Conservation (phyloP, 169 alveolate genomes). For the Cryptosporidium viatorum region DNA sequence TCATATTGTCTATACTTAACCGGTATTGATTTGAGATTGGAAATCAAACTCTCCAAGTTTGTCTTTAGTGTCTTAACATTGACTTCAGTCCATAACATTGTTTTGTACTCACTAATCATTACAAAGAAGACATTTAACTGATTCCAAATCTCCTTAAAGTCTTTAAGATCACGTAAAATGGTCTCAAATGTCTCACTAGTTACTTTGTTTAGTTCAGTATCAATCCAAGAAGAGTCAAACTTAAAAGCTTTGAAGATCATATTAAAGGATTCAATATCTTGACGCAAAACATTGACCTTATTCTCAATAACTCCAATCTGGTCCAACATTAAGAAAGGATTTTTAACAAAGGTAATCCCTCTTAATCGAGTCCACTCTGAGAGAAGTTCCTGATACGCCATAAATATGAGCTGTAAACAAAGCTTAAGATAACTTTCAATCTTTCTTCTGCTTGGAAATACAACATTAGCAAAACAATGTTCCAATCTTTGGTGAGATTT, state of each 20-base stretch:
- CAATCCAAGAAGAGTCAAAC: conserved; percentile 52
- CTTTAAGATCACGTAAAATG: conserved; percentile 87
- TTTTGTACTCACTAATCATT: conserved; percentile 58
- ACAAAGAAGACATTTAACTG: conserved; percentile 84
- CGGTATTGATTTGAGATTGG: conserved; percentile 87
- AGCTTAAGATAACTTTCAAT: conserved; percentile 26
- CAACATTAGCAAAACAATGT: conserved; percentile 30
- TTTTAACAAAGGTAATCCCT: conserved; percentile 46
- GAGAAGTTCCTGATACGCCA: conserved; percentile 12
- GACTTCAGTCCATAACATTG: conserved; percentile 87
- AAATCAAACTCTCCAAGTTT: conserved; percentile 87
- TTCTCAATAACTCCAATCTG: conserved; percentile 38
- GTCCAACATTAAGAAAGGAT: conserved; percentile 45
- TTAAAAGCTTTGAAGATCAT: conserved; percentile 21
- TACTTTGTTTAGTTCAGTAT: conserved; percentile 15
- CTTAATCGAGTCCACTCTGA: conserved; percentile 32
- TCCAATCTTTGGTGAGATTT: conserved; percentile 84
- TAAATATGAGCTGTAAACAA: conserved; percentile 15
- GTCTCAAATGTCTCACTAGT: conserved; percentile 86
- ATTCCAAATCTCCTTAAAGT: conserved; percentile 91
- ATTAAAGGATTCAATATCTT: conserved; percentile 17
- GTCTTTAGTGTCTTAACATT: conserved; percentile 88
- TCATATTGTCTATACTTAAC: conserved; percentile 90
- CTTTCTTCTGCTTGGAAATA: conserved; percentile 34
- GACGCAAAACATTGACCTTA: conserved; percentile 14